Base-by-base conservation (phyloP, 1,139 yeast genomes). In the Suhomyces atakaporum region DNA sequence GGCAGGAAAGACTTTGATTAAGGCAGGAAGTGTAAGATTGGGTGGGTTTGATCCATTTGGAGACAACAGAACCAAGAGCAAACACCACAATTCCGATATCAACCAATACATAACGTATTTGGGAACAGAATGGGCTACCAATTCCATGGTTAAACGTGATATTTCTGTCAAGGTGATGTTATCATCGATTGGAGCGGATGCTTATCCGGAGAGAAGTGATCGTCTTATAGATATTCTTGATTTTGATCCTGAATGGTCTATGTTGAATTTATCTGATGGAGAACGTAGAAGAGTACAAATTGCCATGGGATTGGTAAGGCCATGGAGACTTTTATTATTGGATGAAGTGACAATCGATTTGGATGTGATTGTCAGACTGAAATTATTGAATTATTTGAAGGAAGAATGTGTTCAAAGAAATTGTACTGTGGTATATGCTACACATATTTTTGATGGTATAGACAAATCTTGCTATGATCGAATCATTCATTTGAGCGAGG, bases 91-190 rank as follows among this genome's bases (percentile, higher is more conserved):
- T 45, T 60, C 74, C 7, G 75, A 71, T 46, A 70, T 70, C 43
- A 71, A 71, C 49, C 63, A 60, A 44, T 62, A 63, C 41, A 69
- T 70, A 38, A 86, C 96, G 0, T 92, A 92, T 57, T 66, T 92
- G 32, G 98, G 98, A 3, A 92, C 97, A 0, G 98, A 92, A 58
- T 92, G 98, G 98, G 96, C 96, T 6, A 79, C 86, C 36, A 92
- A 89, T 62, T 87, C 90, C 14, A 81, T 89, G 32, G 94, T 90
- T 3, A 81, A 90, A 51, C 71, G 96, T 46, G 98, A 92, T 57
- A 86, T 92, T 40, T 88, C 95, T 0, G 97, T 92, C 6, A 73
- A 81, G 18, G 77, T 85, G 29, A 68, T 92, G 44, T 74, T 92
- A 29, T 75, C 84, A 13, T 83, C 95, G 14, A 79, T 92, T 43